Evolutionary conservation across 257 asterid species (phyloP).

Genomic region (Capsicum rhomboideum): DNA sequence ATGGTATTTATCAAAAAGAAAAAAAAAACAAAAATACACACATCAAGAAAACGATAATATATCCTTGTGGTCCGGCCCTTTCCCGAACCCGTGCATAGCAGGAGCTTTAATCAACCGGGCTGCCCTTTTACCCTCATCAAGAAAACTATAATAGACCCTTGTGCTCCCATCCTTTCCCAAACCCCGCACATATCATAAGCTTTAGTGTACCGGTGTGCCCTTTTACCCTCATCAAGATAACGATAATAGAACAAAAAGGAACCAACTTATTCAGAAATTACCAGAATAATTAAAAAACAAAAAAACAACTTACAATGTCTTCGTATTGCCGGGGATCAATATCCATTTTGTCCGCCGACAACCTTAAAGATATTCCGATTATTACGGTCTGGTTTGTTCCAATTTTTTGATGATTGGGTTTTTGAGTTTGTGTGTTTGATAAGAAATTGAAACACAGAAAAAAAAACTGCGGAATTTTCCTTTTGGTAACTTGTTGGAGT

Average conservation of each 20-base stretch:
- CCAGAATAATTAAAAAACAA: not conserved
- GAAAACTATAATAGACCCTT: too few species aligned
- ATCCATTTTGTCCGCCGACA: slow-evolving; percentile 24
- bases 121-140: too few species aligned
- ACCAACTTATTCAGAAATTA: not conserved
- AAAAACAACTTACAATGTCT: slow-evolving; percentile 15
- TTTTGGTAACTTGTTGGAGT: too few species aligned
- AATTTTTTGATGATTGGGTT: not conserved
- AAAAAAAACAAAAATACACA: not conserved
- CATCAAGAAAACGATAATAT: not conserved
- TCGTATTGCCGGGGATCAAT: slow-evolving; percentile 38
- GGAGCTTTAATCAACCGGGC: too few species aligned
- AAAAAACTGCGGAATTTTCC: not conserved
- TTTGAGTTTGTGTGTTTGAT: not conserved
- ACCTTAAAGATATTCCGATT: not conserved
- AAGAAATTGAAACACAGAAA: not conserved
- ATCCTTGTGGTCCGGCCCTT: too few species aligned
- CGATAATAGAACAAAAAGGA: not conserved
- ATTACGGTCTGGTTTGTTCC: not conserved
- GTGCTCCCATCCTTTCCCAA: too few species aligned
- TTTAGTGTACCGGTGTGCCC: too few species aligned
- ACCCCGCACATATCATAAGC: too few species aligned
- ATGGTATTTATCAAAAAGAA: not conserved
- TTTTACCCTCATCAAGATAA: not conserved
- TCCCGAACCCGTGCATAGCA: too few species aligned